These are phyloP conservation scores for Pueraria montana DNA, from an alignment of 306 rosid genomes.

Conservation along the genomic window DNA sequence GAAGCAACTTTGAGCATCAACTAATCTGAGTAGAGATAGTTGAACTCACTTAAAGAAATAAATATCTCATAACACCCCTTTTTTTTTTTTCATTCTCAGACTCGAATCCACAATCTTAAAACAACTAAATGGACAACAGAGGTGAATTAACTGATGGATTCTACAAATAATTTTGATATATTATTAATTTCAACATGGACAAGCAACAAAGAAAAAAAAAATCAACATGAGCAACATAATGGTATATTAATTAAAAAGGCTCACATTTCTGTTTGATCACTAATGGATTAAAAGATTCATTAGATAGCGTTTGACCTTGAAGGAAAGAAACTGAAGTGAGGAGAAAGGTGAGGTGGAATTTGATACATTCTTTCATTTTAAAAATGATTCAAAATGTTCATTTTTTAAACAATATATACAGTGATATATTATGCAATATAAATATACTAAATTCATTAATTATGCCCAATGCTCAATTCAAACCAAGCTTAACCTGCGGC, in stretches of 20 bases:
- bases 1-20: background rate
- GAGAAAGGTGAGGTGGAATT: background rate
- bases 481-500: background rate
- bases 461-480: background rate
- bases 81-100: background rate
- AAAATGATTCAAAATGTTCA: background rate
- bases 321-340: background rate
- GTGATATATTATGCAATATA: background rate
- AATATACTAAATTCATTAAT: background rate
- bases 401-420: background rate
- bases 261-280: background rate
- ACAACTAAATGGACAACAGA: background rate
- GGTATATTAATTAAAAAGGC: constrained; percentile 1
- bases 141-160: background rate
- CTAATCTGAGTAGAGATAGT: background rate
- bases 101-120: background rate
- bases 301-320: background rate
- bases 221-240: background rate
- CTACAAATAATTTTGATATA: background rate
- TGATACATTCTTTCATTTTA: background rate
- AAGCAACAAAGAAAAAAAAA: background rate
- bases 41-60: background rate
- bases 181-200: background rate
- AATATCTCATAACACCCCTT: background rate
- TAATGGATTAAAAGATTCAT: background rate